Evolutionary conservation across 2,329 filamentous ascomycete species (phyloP).

Genomic region (Diplodia scrobiculata): DNA sequence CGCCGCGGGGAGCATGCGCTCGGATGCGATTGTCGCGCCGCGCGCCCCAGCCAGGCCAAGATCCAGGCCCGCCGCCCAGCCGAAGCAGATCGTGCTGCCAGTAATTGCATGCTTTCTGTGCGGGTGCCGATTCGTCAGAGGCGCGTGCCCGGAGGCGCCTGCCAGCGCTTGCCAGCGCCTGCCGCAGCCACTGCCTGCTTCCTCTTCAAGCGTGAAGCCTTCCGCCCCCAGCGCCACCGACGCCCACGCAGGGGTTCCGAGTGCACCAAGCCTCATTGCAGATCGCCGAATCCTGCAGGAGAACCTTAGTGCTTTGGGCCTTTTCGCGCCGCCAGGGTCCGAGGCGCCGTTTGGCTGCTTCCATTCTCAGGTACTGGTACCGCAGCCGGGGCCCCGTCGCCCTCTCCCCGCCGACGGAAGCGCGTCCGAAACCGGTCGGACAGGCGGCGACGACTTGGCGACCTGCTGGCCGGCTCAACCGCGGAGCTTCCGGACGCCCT

Average conservation of each 20-base stretch:
- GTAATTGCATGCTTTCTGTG: neutral
- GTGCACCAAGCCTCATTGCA: neutral
- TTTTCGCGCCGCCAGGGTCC: neutral
- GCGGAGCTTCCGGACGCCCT: conserved; percentile 2
- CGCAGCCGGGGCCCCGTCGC: neutral
- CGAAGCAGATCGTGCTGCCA: conserved; percentile 14
- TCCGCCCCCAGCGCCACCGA: conserved; percentile 2
- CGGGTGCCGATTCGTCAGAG: neutral
- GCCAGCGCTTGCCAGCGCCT: neutral
- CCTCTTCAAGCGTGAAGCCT: neutral
- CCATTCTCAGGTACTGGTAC: neutral
- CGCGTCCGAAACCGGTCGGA: conserved; percentile 1
- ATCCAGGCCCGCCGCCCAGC: conserved; percentile 12
- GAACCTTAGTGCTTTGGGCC: neutral
- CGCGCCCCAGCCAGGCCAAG: neutral
- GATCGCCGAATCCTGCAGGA: neutral
- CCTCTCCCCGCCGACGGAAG: neutral
- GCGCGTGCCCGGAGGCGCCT: neutral
- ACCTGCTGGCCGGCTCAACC: conserved; percentile 2
- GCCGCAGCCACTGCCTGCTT: conserved; percentile 7
- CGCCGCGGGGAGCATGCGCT: conserved; percentile 14
- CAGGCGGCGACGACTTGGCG: neutral
- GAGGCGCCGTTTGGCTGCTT: neutral
- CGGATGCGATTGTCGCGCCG: neutral
- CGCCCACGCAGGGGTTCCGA: neutral